phyloP scores from a whole-genome alignment of 2,329 filamentous ascomycete species.

The Hypoxylon sp. region DNA sequence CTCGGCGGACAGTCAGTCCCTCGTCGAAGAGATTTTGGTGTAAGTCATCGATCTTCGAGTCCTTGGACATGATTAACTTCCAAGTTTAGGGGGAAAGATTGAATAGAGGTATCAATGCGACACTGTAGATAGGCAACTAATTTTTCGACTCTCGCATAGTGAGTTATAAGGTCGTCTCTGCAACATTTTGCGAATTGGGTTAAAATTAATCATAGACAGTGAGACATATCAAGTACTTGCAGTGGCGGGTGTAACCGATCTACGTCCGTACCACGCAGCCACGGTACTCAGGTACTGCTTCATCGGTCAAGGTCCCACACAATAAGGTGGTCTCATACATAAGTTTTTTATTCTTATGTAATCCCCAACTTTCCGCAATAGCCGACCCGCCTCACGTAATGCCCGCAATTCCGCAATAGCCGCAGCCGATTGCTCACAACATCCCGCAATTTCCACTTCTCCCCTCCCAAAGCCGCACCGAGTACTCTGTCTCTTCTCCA shows the following conservation, averaged over 20 bases:
- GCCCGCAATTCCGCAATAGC: background rate
- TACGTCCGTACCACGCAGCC: background rate
- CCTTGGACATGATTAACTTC: background rate
- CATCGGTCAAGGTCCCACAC: background rate
- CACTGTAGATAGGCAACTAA: background rate
- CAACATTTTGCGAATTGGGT: background rate
- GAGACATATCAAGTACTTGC: too few species aligned
- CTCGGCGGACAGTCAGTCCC: background rate
- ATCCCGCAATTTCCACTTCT: slow-evolving; percentile 5
- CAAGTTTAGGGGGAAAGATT: background rate
- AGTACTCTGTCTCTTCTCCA: background rate
- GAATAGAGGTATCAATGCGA: background rate
- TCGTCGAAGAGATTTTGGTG: slow-evolving; percentile 1
- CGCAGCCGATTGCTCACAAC: background rate
- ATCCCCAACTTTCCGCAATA: background rate
- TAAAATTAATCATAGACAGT: too few species aligned
- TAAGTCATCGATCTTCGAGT: background rate
- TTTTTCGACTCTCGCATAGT: background rate
- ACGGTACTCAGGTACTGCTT: background rate
- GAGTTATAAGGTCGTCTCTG: background rate
- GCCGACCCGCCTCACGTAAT: background rate
- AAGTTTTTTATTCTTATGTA: background rate
- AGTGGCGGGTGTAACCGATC: too few species aligned
- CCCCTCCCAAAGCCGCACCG: background rate
- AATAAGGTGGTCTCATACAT: background rate